Base-by-base conservation (phyloP, 345 rosid species). In the Populus ilicifolia region DNA sequence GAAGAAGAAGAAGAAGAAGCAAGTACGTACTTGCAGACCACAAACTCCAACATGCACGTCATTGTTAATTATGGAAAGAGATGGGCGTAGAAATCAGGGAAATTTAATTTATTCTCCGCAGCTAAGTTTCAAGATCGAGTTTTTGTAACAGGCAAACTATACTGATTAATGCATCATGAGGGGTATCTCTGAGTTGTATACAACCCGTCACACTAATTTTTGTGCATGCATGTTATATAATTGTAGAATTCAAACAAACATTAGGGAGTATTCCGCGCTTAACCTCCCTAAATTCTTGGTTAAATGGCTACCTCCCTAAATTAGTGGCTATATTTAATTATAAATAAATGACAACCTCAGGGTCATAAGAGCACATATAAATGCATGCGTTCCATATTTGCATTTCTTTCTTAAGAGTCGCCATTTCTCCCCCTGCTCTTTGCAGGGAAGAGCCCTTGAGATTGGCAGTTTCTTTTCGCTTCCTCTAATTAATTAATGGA, bases 401-500 rank as follows among this genome's bases (percentile, higher is more conserved):
- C 48, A 20, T 50, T 5, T 14, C 21, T 43, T 71, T 36, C 41
- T 35, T 59, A 59, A 29, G n/a, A 41, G 23, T 33, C 36, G 18
- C 16, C 54, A 21, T 16, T 20, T 66, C 65, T 50, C 36, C 35
- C 76, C 79, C 75, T 78, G 66, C 73, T 54, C 18, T 72, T 44
- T 39, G 77, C 70, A 76, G 84, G 82, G 65, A 52, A 14, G 36
- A 21, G 71, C 29, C 64, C 29, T 59, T 9, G 29, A 59, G 2
- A 46, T 14, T 16, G 29, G 29, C 14, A 8, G 64, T 23, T 44
- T 59, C 7, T 20, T 38, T 75, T 70, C 71, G 64, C 61, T 68
- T 38, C 72, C 35, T 56, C 46, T 33, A 9, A 23, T 56, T 29
- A 73, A 68, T 30, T 17, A 11, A 63, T 81, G 84, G 82, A 83